Base-by-base conservation (phyloP, 2,329 filamentous ascomycete species). In the Colletotrichum brevisporum region DNA sequence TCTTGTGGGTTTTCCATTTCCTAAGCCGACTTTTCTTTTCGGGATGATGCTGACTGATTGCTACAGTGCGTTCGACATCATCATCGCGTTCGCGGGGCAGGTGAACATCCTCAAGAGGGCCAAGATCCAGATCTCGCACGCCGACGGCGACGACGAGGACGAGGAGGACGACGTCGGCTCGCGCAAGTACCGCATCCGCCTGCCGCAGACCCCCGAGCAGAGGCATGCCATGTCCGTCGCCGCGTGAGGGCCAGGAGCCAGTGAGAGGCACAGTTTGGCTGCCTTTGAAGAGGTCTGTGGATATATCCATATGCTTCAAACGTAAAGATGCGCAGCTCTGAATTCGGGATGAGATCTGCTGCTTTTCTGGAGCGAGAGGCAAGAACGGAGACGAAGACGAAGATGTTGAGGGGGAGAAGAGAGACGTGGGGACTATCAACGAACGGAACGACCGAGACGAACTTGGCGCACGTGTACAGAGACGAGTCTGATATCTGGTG, bases 101-200 rank as follows among this genome's bases (percentile, higher is more conserved):
- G 53, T 70, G 27, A 5, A 45, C 21, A 51, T 70, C 12, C 21
- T 70, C 26, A 68, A 47, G 67, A 36, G 53, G 18, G 63, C 63
- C 56, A 70, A 47, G 47, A 52, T 70, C 16, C 63, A 48, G 9
- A 31, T 68, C 45, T 24, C 48, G 6, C 52, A 54, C 24, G 31
- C 31, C 31, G 63, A 67, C 16, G 48, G 54, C 9, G 57, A 70
- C 12, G 48, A 61, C 6, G 63, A 70, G 1, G 63, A 63, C n/a
- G 57, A 55, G 6, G 63, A 63, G 24, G 63, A 61, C 2, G 67
- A 57, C 6, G 12, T 61, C 12, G 66, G 43, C 4, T 68, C 60
- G 21, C 62, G 54, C 43, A 70, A 68, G 47, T 70, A 70, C 53
- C 63, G 67, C n/a, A 68, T 70, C 13, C 63, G 48, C 2, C 27